phyloP scores from a whole-genome alignment of 1,284 basidiomycete species.

The Cryptococcus maquisensis region DNA sequence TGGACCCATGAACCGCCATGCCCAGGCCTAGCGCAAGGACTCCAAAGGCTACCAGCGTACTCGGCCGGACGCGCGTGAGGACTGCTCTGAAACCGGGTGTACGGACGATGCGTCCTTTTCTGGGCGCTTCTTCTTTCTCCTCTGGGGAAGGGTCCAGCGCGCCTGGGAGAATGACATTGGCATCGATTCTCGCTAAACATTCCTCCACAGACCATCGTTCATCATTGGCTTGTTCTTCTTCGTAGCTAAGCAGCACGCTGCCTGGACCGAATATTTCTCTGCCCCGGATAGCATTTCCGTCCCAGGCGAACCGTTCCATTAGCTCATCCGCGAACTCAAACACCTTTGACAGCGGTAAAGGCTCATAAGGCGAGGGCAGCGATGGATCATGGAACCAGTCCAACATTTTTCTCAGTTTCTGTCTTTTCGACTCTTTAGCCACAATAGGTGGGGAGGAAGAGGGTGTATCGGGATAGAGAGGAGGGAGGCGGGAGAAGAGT shows the following conservation, averaged over 20 bases:
- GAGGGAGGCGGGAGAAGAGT: constrained; percentile 65
- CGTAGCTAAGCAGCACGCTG: constrained; percentile 42
- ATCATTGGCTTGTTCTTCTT: constrained; percentile 8
- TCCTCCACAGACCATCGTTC: constrained; percentile 9
- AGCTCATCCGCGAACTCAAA: constrained; percentile 41
- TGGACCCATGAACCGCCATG: constrained; percentile 31
- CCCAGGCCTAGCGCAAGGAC: constrained; percentile 36
- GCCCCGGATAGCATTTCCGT: constrained; percentile 33
- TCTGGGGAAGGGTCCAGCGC: constrained; percentile 1
- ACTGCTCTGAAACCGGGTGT: constrained; percentile 10
- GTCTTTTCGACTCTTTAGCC: background rate
- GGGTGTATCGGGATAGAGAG: constrained; percentile 53
- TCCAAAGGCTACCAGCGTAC: constrained; percentile 31
- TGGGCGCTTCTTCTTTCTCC: constrained; percentile 13
- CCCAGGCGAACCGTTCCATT: constrained; percentile 37
- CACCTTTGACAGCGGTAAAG: constrained; percentile 39
- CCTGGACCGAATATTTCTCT: constrained; percentile 40
- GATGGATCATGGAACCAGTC: background rate
- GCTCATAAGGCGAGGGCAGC: constrained; percentile 35
- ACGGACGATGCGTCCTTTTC: background rate
- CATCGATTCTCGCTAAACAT: constrained; percentile 7
- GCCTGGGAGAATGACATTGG: constrained; percentile 14
- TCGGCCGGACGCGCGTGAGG: background rate
- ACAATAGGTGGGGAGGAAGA: constrained; percentile 5
- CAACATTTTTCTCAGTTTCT: constrained; percentile 6